Conservation (phyloP, 2,329 filamentous ascomycete genomes). For the Aspergillus sp. region DNA sequence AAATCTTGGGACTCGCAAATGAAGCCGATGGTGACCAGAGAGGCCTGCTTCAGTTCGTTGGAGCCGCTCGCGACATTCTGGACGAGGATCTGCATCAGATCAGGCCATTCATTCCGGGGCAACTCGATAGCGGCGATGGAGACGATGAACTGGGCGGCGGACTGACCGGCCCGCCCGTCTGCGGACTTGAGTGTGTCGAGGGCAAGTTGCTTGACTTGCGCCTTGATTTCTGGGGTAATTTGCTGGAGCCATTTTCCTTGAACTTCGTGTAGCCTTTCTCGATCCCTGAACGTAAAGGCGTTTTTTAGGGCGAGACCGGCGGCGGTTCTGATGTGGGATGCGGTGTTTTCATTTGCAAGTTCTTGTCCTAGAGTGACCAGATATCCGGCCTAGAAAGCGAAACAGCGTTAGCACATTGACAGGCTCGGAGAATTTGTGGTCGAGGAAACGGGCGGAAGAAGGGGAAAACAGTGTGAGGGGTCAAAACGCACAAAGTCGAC, state of each 20-base stretch:
- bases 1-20: conserved; percentile 95
- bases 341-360: conserved; percentile 85
- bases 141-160: conserved; percentile 92
- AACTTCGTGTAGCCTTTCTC: conserved; percentile 81
- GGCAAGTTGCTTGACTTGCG: conserved; percentile 85
- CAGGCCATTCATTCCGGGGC: conserved; percentile 88
- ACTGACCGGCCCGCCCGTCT: conserved; percentile 82
- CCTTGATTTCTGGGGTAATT: conserved; percentile 80
- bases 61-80: conserved; percentile 87
- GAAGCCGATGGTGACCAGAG: conserved; percentile 94
- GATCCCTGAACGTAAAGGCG: conserved; percentile 93
- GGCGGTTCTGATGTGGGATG: conserved; percentile 84
- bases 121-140: conserved; percentile 95
- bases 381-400: conserved; percentile 74
- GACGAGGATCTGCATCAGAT: conserved; percentile 86
- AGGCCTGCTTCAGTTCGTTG: conserved; percentile 90
- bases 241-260: conserved; percentile 91
- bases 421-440: conserved; percentile 18
- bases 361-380: conserved; percentile 90
- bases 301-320: conserved; percentile 98
- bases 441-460: conserved; percentile 37
- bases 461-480: conserved; percentile 16
- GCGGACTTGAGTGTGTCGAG: conserved; percentile 81
- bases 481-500: conserved; percentile 81
- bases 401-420: conserved; percentile 28